A percentile compares a stretch with the other conserved stretches of the same genome.
Evolutionary conservation across 2,329 filamentous ascomycete genomes (phyloP).

Genomic region (Calonectria montana): DNA sequence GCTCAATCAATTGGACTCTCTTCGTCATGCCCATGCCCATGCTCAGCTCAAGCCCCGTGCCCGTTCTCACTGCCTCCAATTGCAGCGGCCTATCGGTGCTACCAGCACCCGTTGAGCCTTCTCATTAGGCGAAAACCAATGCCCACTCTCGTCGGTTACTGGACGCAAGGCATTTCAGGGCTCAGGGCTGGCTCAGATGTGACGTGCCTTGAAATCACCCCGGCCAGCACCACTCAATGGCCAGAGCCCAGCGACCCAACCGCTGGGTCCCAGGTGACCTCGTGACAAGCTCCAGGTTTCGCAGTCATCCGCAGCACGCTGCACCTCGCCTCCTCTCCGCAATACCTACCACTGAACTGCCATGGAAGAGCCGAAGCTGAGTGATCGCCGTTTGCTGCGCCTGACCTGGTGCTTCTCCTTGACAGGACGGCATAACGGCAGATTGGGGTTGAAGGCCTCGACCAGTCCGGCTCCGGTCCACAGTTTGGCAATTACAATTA

Average conservation of each 20-base stretch:
- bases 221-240: constrained; percentile 18
- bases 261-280: constrained; percentile 35
- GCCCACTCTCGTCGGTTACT: constrained; percentile 16
- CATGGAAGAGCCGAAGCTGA: constrained; percentile 34
- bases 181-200: constrained; percentile 4
- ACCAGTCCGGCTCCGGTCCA: constrained; percentile 25
- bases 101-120: neutral
- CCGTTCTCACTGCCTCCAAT: constrained; percentile 14
- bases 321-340: constrained; percentile 40
- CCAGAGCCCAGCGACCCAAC: constrained; percentile 28
- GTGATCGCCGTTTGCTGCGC: constrained; percentile 39
- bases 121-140: constrained; percentile 18
- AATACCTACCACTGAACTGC: constrained; percentile 36
- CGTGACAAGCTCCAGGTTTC: constrained; percentile 40
- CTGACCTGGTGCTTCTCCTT: constrained; percentile 34
- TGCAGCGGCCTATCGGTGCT: neutral
- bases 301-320: constrained; percentile 40
- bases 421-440: constrained; percentile 31
- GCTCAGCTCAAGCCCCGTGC: constrained; percentile 3
- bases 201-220: constrained; percentile 18
- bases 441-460: constrained; percentile 7
- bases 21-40: neutral
- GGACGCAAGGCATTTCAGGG: constrained; percentile 14
- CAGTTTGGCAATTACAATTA: constrained; percentile 17
- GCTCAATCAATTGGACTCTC: constrained; percentile 23